phyloP scores from a whole-genome alignment of 306 rosid species.

The Crataegus laevigata region DNA sequence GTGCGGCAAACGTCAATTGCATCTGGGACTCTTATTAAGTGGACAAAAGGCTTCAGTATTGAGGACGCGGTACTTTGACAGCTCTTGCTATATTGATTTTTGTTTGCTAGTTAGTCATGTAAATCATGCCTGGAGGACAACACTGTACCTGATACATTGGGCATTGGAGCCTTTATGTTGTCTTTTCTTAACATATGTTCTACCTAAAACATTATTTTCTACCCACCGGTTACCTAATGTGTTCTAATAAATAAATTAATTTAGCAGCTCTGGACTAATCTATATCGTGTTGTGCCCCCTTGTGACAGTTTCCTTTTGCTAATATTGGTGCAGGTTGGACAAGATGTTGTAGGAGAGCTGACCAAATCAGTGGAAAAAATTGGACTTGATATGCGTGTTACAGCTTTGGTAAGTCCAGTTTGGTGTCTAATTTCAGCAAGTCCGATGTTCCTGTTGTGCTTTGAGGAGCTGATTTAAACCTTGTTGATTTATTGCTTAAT shows the following conservation, averaged over 20 bases:
- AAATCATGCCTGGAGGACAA: slow-evolving; percentile 1
- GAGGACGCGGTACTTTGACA: slow-evolving; percentile 51
- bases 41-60: slow-evolving; percentile 93
- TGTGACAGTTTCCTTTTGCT: not conserved
- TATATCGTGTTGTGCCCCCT: not conserved
- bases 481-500: not conserved
- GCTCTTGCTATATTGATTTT: slow-evolving; percentile 6
- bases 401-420: slow-evolving; percentile 65
- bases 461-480: slow-evolving; percentile 6
- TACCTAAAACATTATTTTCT: not conserved
- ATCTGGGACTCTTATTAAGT: slow-evolving; percentile 80
- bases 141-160: not conserved
- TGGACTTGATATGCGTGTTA: slow-evolving; percentile 84
- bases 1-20: slow-evolving; percentile 82
- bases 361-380: slow-evolving; percentile 65
- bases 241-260: not conserved
- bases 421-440: slow-evolving; percentile 5
- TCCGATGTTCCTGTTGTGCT: not conserved
- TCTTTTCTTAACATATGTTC: not conserved
- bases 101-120: slow-evolving; percentile 15
- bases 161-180: not conserved
- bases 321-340: slow-evolving; percentile 63
- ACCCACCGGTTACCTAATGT: not conserved
- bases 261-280: not conserved
- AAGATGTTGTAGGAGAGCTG: slow-evolving; percentile 81